phyloP scores from a whole-genome alignment of 1,284 basidiomycete genomes.

The Irpex lacteus region DNA sequence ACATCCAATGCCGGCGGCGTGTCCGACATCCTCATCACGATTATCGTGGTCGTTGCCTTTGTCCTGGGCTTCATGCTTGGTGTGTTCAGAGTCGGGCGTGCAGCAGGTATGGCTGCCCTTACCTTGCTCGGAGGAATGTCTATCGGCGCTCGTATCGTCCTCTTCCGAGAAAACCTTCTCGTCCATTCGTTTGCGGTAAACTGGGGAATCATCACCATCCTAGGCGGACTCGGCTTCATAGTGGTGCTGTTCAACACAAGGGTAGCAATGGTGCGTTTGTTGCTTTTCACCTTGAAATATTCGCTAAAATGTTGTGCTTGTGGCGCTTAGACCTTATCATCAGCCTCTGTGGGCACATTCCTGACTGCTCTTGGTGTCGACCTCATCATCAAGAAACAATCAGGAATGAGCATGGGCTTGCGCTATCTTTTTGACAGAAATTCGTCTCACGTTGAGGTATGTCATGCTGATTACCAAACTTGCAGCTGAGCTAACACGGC shows the following conservation, averaged over 20 bases:
- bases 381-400: conserved; percentile 52
- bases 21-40: conserved; percentile 48
- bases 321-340: conserved; percentile 40
- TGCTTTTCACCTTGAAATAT: background rate
- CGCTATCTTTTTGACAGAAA: conserved; percentile 64
- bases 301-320: conserved; percentile 10
- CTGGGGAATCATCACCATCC: conserved; percentile 48
- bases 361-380: conserved; percentile 53
- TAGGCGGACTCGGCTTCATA: conserved; percentile 40
- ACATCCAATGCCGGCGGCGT: conserved; percentile 45
- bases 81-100: conserved; percentile 44
- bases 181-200: conserved; percentile 41
- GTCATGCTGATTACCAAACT: conserved; percentile 32
- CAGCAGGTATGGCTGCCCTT: conserved; percentile 43
- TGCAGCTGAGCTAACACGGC: conserved; percentile 16
- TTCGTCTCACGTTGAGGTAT: conserved; percentile 49
- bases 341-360: conserved; percentile 59
- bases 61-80: conserved; percentile 50
- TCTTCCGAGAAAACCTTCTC: conserved; percentile 49
- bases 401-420: conserved; percentile 60
- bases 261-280: conserved; percentile 47
- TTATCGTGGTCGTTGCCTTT: conserved; percentile 48
- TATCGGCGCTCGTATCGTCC: conserved; percentile 50
- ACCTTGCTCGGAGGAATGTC: conserved; percentile 53
- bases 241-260: conserved; percentile 44